These are phyloP conservation scores for Colletotrichum truncatum DNA, from an alignment of 2,329 filamentous ascomycete genomes.

Conservation along the genomic window DNA sequence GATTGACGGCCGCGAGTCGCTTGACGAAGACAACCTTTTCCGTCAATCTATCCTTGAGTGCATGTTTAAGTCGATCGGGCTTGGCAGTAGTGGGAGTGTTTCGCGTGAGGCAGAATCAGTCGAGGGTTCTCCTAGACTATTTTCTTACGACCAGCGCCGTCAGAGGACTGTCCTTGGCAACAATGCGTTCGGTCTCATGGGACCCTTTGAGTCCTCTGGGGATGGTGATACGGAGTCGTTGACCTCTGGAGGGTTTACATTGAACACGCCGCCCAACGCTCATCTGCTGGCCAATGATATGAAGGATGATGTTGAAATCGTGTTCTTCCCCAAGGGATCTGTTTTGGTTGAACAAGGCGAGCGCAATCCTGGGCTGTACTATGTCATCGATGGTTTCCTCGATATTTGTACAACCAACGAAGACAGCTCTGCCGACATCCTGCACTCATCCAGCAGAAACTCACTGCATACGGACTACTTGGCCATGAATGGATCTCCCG, in stretches of 20 bases:
- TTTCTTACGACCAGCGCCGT: conserved; percentile 83
- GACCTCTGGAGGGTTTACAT: conserved; percentile 73
- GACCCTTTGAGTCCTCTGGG: conserved; percentile 77
- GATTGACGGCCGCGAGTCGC: conserved; percentile 78
- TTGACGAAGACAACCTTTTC: conserved; percentile 90
- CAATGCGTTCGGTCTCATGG: conserved; percentile 91
- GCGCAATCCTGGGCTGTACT: conserved; percentile 95
- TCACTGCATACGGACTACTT: conserved; percentile 34
- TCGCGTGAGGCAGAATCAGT: conserved; percentile 77
- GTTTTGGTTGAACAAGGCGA: conserved; percentile 97
- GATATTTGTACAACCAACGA: conserved; percentile 88
- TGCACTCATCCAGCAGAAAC: conserved; percentile 46
- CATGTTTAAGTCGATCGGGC: conserved; percentile 92
- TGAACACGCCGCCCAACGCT: conserved; percentile 69
- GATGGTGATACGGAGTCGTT: conserved; percentile 91
- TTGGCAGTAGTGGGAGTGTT: conserved; percentile 74
- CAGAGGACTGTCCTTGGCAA: conserved; percentile 80
- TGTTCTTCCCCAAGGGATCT: conserved; percentile 94
- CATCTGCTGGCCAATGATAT: conserved; percentile 79
- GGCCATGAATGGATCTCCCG: conserved; percentile 15
- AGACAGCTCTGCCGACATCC: conserved; percentile 56
- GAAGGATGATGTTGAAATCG: conserved; percentile 93
- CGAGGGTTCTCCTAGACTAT: conserved; percentile 84
- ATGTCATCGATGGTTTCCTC: conserved; percentile 96
- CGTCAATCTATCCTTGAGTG: conserved; percentile 91